Percentiles rank a stretch among this genome's conserved stretches.
These are phyloP conservation scores for Iris pallida DNA, from an alignment of 116 monocot species.

Conservation along the genomic window DNA sequence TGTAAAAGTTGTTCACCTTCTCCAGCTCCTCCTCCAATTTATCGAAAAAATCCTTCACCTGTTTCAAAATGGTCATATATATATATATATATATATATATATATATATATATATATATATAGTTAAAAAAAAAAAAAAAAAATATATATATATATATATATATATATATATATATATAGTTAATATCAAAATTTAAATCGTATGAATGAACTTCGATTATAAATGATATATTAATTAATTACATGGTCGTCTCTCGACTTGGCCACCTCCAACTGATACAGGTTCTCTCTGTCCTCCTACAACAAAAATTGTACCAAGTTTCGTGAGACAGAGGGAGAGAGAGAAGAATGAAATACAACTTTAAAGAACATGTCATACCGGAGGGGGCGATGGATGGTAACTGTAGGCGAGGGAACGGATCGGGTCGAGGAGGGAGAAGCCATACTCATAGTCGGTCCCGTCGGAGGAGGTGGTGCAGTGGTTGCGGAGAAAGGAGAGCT, in stretches of 20 bases:
- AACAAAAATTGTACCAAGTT: not conserved
- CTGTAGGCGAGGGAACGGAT: constrained; percentile 27
- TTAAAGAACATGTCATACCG: too few species aligned
- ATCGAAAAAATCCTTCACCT: constrained; percentile 69
- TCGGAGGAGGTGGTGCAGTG: not conserved
- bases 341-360: not conserved
- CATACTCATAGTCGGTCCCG: not conserved
- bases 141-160: too few species aligned
- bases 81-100: too few species aligned
- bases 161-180: too few species aligned
- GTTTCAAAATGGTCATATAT: too few species aligned
- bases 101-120: too few species aligned
- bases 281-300: constrained; percentile 61
- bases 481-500: constrained; percentile 32
- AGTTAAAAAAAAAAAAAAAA: too few species aligned
- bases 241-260: constrained; percentile 69
- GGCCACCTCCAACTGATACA: constrained; percentile 48
- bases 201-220: too few species aligned
- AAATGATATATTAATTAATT: not conserved
- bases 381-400: not conserved
- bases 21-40: constrained; percentile 68
- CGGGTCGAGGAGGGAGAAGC: constrained; percentile 52
- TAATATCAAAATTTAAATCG: too few species aligned
- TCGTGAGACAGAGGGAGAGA: not conserved
- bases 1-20: constrained; percentile 79